These are phyloP conservation scores for Phytophthora podocarpi DNA, from an alignment of 352 stramenopile species.

Conservation along the genomic window DNA sequence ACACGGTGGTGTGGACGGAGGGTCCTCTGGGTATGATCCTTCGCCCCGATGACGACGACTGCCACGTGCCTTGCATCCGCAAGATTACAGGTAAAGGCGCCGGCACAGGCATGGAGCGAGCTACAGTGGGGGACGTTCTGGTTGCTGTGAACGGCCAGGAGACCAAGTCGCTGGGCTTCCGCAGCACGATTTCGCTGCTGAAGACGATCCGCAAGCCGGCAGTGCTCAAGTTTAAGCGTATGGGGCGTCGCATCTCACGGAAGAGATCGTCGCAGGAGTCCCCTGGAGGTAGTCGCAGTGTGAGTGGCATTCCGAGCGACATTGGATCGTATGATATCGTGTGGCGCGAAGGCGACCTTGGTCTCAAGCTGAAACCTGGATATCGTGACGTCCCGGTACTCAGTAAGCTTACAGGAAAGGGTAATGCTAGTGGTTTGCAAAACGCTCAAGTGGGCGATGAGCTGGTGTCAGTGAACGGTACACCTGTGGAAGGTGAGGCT, in stretches of 20 bases:
- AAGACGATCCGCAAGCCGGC: constrained; percentile 88
- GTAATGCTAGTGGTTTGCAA: constrained; percentile 80
- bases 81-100: constrained; percentile 88
- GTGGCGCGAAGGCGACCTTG: constrained; percentile 85
- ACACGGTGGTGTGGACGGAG: constrained; percentile 88
- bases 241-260: constrained; percentile 75
- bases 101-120: constrained; percentile 84
- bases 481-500: constrained; percentile 73
- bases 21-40: constrained; percentile 87
- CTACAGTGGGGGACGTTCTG: constrained; percentile 78
- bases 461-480: constrained; percentile 85
- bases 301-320: constrained; percentile 48
- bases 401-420: constrained; percentile 85
- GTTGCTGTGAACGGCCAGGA: constrained; percentile 87
- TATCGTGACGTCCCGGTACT: constrained; percentile 78
- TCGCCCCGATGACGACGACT: constrained; percentile 85
- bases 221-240: constrained; percentile 90
- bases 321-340: constrained; percentile 86
- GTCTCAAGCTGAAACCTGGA: constrained; percentile 86
- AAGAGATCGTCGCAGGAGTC: constrained; percentile 53
- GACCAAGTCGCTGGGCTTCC: constrained; percentile 85
- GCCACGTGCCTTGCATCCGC: constrained; percentile 86
- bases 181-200: constrained; percentile 83
- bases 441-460: constrained; percentile 85
- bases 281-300: constrained; percentile 26